A percentile compares a stretch with the other conserved stretches of the same genome.
phyloP scores from a whole-genome alignment of 306 rosid genomes.

The Begonia loranthoides region DNA sequence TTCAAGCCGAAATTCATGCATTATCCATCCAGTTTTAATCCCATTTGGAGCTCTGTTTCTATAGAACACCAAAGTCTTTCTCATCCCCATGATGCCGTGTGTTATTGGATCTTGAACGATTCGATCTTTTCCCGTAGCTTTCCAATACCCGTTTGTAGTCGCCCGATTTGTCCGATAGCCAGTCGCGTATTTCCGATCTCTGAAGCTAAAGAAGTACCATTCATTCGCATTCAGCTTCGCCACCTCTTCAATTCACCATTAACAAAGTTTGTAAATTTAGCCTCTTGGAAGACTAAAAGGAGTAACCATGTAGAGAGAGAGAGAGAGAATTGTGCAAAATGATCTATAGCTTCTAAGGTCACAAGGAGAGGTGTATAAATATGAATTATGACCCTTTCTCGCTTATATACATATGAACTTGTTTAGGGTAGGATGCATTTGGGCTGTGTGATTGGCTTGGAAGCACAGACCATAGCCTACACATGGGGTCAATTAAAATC shows the following conservation, averaged over 20 bases:
- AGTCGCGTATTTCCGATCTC: conserved; percentile 93
- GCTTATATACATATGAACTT: no score
- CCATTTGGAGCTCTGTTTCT: conserved; percentile 88
- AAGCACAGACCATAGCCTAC: no score
- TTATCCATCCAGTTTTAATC: conserved; percentile 89
- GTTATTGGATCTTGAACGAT: conserved; percentile 62
- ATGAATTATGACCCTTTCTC: no score
- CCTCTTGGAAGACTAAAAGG: no score
- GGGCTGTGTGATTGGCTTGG: no score
- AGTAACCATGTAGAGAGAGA: no score
- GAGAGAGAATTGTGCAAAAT: no score
- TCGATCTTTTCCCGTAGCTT: conserved; percentile 95
- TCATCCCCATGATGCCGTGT: conserved; percentile 74
- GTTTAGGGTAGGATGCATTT: no score
- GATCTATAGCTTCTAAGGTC: no score
- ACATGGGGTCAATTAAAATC: no score
- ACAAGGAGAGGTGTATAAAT: no score
- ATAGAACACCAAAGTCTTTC: conserved; percentile 89
- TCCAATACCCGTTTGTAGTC: conserved; percentile 82
- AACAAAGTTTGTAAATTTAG: no score
- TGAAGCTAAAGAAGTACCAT: conserved; percentile 98
- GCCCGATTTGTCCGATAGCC: conserved; percentile 86
- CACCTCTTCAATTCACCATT: conserved; percentile 54
- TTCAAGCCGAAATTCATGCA: conserved; percentile 97
- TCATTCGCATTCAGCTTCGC: conserved; percentile 84